A percentile compares a stretch with the other conserved stretches of the same genome.
These are phyloP conservation scores for Eleusine indica DNA, from an alignment of 176 grass and related monocot genomes.

Conservation along the genomic window DNA sequence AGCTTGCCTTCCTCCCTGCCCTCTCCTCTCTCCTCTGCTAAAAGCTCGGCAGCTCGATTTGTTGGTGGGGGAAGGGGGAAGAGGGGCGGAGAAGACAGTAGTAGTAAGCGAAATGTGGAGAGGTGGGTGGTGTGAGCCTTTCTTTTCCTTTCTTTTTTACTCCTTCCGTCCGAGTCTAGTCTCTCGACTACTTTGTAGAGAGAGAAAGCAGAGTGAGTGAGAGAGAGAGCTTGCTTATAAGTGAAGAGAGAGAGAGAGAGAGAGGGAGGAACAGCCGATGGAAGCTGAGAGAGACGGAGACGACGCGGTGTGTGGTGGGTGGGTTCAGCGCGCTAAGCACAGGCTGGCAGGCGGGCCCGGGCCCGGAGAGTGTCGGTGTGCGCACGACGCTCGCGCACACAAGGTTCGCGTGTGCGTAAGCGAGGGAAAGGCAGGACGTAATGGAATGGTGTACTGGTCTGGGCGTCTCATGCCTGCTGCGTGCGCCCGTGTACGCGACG, in stretches of 20 bases:
- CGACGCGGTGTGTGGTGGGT: slow-evolving; percentile 35
- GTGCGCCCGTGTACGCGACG: neutral
- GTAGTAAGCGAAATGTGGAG: slow-evolving; percentile 12
- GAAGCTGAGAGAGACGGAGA: neutral
- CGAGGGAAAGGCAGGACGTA: slow-evolving; percentile 17
- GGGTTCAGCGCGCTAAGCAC: slow-evolving; percentile 16
- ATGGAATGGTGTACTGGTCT: neutral
- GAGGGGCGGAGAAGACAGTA: neutral
- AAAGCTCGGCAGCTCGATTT: slow-evolving; percentile 2
- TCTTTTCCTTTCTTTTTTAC: neutral
- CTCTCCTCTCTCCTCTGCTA: neutral
- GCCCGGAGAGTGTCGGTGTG: slow-evolving; percentile 32
- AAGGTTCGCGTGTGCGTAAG: slow-evolving; percentile 20
- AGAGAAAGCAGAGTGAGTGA: neutral
- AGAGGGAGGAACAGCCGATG: too few species aligned
- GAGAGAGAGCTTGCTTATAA: slow-evolving; percentile 47
- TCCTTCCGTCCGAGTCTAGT: too few species aligned
- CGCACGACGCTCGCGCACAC: slow-evolving; percentile 15
- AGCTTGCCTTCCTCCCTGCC: neutral
- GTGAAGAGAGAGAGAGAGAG: slow-evolving; percentile 48
- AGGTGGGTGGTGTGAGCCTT: slow-evolving; percentile 54
- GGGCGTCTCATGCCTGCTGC: neutral
- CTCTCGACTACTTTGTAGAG: neutral
- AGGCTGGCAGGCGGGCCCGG: slow-evolving; percentile 39
- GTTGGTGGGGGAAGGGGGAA: neutral